Conservation (phyloP, 257 asterid species). For the Thymus quinquecostatus region DNA sequence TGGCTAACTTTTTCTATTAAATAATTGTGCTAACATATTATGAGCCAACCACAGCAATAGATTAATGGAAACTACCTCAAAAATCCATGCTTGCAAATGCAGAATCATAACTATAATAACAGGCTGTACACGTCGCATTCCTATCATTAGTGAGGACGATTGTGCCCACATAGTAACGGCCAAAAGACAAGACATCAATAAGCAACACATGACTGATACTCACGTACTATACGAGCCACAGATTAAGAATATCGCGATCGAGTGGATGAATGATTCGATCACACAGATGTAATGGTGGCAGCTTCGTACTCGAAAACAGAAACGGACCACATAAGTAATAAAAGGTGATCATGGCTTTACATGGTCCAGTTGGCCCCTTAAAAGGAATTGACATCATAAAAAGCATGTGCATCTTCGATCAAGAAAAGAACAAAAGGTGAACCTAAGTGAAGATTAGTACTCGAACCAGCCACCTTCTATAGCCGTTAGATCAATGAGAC, state of each 20-base stretch:
- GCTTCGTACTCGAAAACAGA: background rate
- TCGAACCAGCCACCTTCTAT: background rate
- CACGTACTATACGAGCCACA: background rate
- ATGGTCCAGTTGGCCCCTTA: background rate
- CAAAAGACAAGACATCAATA: conserved; percentile 4
- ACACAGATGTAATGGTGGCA: conserved; percentile 12
- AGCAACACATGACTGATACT: background rate
- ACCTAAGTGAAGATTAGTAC: background rate
- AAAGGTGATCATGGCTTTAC: conserved; percentile 7
- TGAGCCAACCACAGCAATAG: conserved; percentile 12
- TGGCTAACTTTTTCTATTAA: background rate
- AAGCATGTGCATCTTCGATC: background rate
- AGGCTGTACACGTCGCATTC: conserved; percentile 8
- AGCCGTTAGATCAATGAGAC: background rate
- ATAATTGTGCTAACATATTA: background rate
- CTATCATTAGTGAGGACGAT: background rate
- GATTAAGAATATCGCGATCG: background rate
- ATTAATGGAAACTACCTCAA: conserved; percentile 4
- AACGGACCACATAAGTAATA: background rate
- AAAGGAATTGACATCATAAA: background rate
- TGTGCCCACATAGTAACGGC: conserved; percentile 1
- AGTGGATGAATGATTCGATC: background rate
- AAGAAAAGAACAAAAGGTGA: background rate
- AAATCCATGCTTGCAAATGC: background rate
- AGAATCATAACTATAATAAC: background rate